Conservation (phyloP, 75 land plant species). For the Cryptomeria japonica region DNA sequence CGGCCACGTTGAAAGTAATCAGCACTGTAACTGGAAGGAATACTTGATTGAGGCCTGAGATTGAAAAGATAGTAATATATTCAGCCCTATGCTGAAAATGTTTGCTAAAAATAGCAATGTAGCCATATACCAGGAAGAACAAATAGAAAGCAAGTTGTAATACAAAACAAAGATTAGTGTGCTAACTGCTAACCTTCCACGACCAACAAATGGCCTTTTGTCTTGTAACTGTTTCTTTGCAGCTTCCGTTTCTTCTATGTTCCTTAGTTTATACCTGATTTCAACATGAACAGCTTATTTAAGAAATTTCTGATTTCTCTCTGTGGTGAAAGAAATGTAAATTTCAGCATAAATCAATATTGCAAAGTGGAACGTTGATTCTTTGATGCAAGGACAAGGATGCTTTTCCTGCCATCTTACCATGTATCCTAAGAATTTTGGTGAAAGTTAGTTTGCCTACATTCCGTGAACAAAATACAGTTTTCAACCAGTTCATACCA, state of each 20-base stretch:
- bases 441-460: neutral
- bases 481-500: neutral
- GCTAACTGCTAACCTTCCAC: conserved; percentile 44
- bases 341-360: neutral
- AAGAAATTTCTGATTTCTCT: neutral
- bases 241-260: conserved; percentile 99
- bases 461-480: neutral
- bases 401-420: neutral
- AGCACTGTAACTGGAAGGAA: conserved; percentile 96
- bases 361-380: neutral
- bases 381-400: neutral
- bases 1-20: conserved; percentile 93
- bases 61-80: conserved; percentile 3
- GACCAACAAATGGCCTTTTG: conserved; percentile 72
- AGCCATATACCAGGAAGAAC: neutral
- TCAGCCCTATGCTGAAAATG: neutral
- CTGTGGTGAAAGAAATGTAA: neutral
- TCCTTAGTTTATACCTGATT: conserved; percentile 82
- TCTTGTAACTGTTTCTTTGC: conserved; percentile 97
- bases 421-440: neutral
- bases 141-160: neutral
- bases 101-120: neutral
- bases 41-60: conserved; percentile 39
- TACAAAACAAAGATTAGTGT: neutral
- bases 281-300: neutral